Conservation (phyloP, 2,329 filamentous ascomycete species). For the Penicillium sp. region DNA sequence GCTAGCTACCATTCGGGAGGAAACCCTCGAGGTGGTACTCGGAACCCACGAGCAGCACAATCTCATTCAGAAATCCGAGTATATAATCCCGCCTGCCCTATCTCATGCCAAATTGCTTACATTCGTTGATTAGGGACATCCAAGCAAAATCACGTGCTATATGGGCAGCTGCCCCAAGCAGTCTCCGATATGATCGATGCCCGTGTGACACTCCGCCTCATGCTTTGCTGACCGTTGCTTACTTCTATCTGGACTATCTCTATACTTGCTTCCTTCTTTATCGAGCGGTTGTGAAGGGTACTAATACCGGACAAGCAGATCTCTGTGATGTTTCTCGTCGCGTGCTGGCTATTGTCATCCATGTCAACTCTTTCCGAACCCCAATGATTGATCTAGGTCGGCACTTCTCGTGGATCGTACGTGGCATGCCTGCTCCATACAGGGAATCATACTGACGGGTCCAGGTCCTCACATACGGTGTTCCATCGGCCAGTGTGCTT, state of each 20-base stretch:
- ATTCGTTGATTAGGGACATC: conserved; percentile 22
- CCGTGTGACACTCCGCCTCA: conserved; percentile 13
- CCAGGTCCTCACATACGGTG: conserved; percentile 36
- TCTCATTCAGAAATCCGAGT: conserved; percentile 31
- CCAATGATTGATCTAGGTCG: conserved; percentile 32
- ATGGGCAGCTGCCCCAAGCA: conserved; percentile 27
- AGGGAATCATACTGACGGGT: neutral
- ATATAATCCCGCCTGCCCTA: neutral
- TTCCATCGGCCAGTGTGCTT: conserved; percentile 36
- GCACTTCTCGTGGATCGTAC: conserved; percentile 40
- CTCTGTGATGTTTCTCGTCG: conserved; percentile 36
- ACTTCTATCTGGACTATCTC: conserved; percentile 38
- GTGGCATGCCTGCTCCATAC: conserved; percentile 1
- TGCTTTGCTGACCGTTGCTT: conserved; percentile 23
- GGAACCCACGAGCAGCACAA: conserved; percentile 26
- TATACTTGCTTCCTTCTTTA: conserved; percentile 40
- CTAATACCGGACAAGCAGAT: conserved; percentile 31
- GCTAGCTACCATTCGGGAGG: conserved; percentile 30
- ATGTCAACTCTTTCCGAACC: conserved; percentile 30
- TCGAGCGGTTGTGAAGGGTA: conserved; percentile 35
- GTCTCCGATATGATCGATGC: conserved; percentile 29
- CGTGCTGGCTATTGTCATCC: conserved; percentile 33
- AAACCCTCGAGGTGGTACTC: conserved; percentile 35
- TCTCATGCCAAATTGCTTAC: neutral
- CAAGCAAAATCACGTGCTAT: conserved; percentile 26